Evolutionary conservation across 208 protist genomes (phyloP).

Genomic region (Phytomonas sp.): DNA sequence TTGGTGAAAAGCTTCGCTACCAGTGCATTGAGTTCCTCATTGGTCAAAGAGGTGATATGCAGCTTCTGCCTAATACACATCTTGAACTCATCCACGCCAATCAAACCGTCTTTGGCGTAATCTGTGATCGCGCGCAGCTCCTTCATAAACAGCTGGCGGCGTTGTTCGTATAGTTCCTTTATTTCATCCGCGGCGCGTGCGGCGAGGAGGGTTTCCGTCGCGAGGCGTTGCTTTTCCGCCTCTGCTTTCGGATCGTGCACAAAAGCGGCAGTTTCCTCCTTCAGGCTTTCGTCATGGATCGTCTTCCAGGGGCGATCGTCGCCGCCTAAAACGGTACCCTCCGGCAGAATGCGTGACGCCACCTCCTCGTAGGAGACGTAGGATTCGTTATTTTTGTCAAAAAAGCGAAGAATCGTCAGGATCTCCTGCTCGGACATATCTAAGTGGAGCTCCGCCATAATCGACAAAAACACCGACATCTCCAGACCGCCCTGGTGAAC

Average conservation of each 20-base stretch:
- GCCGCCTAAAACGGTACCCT: conserved; percentile 43
- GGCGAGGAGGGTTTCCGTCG: conserved; percentile 29
- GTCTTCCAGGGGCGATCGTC: conserved; percentile 66
- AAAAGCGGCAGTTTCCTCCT: conserved; percentile 47
- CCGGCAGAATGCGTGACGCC: conserved; percentile 60
- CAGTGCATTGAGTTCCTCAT: conserved; percentile 68
- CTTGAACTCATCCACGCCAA: conserved; percentile 82
- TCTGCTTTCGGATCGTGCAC: conserved; percentile 50
- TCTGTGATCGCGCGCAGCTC: conserved; percentile 84
- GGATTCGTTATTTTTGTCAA: conserved; percentile 87
- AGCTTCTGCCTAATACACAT: conserved; percentile 72
- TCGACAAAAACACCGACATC: conserved; percentile 69
- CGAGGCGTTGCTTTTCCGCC: conserved; percentile 33
- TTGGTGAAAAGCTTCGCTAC: conserved; percentile 63
- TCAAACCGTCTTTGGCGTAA: conserved; percentile 73
- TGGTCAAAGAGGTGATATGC: conserved; percentile 41
- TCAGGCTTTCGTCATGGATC: conserved; percentile 63
- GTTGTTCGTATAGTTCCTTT: conserved; percentile 67
- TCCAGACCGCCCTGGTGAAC: conserved; percentile 43
- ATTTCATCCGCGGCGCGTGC: conserved; percentile 52
- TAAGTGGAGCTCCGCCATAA: conserved; percentile 60
- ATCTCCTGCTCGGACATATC: conserved; percentile 88
- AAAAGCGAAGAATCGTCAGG: conserved; percentile 85
- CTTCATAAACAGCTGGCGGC: conserved; percentile 86
- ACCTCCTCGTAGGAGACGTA: conserved; percentile 89